phyloP scores from a whole-genome alignment of 129 eudicot species.

The sunflower (Helianthus annuus) region HanXRQr2.0-SUNRISE NC_035436.2:13486719-13487218 shows the following conservation, averaged over 20 bases:
- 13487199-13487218: no score
- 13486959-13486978: constrained; percentile 93
- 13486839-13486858: constrained; percentile 90
- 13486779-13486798: constrained; percentile 92
- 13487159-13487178: no score
- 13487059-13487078: constrained; percentile 83
- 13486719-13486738: constrained; percentile 99
- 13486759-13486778: constrained; percentile 97
- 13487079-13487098: constrained; percentile 79
- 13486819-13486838: constrained; percentile 85
- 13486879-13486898: constrained; percentile 97
- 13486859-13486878: constrained; percentile 79
- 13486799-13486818: constrained; percentile 94
- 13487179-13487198: no score
- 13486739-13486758: constrained; percentile 97
- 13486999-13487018: constrained; percentile 74
- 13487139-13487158: no score
- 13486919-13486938: constrained; percentile 92
- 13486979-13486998: constrained; percentile 97
- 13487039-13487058: constrained; percentile 89
- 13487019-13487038: constrained; percentile 91
- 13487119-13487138: neutral
- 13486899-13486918: constrained; percentile 97
- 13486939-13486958: constrained; percentile 89
- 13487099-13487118: constrained; percentile 70